Evolutionary conservation across 805 yeast species (phyloP), one percentile per base, ranked within the genome.

Genomic region (Nakazawaea wyomingensis): DNA sequence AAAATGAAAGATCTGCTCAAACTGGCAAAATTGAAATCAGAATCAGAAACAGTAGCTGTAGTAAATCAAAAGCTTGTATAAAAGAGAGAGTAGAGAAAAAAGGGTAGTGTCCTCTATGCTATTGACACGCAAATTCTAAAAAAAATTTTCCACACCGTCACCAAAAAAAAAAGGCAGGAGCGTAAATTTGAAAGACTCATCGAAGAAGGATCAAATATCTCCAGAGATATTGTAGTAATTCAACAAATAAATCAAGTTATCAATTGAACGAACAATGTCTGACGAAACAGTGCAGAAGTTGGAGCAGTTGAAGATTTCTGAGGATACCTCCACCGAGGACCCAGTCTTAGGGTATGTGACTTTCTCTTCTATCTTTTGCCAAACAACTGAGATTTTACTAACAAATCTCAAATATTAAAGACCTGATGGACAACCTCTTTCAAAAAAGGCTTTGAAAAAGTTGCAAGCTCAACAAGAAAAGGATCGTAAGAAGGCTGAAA

Each of bases 401-500:
- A 24, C 42, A n/a, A n/a, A n/a, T n/a, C n/a, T n/a, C n/a, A n/a
- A n/a, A n/a, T n/a, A n/a, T n/a, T n/a, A n/a, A n/a, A 43, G 84
- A 10, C 78, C 77, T 51, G 91, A 85, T 59, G 96, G 96, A 34
- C 80, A 76, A 66, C 96, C 96, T 21, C 69, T 88, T 54, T 83
- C 95, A 45, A 93, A 93, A 68, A 93, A 90, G 62, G 99, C 96
- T 2, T 70, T 93, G 56, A 93, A 93, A 76, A 93, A 93, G 71
- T 76, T 93, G 49, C 93, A 85, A 63, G 91, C 91, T 60, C 96
- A 87, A 66, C 80, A 76, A 60, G 97, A 90, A 67, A 91, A 91
- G 72, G 95, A 83, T 53, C 80, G 76, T 59, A 91, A 90, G 75
- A 90, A 90, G 72, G 93, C 88, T 31, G 97, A 87, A 64, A 83